These are phyloP conservation scores for Zygnema cylindricum DNA, from an alignment of 139 green algal species.

Conservation along the genomic window DNA sequence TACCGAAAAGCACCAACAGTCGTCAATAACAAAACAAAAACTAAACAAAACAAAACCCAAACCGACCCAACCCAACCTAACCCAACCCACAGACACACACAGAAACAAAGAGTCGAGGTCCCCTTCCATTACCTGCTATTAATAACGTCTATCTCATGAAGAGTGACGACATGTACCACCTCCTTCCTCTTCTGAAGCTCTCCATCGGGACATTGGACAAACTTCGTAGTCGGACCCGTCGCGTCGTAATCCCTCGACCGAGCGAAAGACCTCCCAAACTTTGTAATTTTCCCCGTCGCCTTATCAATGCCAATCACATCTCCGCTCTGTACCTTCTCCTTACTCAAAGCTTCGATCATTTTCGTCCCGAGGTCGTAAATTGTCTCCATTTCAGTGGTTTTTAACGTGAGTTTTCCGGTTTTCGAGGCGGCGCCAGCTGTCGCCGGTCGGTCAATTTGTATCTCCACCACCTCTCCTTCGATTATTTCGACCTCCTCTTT, in stretches of 20 bases:
- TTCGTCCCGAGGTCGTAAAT: conserved; percentile 94
- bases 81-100: conserved; percentile 11
- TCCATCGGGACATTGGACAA: conserved; percentile 97
- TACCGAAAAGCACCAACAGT: no score
- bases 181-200: conserved; percentile 98
- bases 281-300: conserved; percentile 83
- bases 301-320: conserved; percentile 99
- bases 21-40: no score
- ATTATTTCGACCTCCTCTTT: conserved; percentile 99
- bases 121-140: conserved; percentile 72
- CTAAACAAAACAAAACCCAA: no score
- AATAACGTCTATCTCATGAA: conserved; percentile 98
- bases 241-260: conserved; percentile 95
- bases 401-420: conserved; percentile 93
- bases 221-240: conserved; percentile 92
- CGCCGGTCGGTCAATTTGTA: conserved; percentile 85
- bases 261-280: conserved; percentile 92
- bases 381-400: conserved; percentile 99
- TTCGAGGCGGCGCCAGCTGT: conserved; percentile 64
- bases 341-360: conserved; percentile 78
- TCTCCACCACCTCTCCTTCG: conserved; percentile 98
- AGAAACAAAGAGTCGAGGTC: not conserved
- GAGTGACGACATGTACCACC: conserved; percentile 94
- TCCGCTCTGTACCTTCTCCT: conserved; percentile 91
- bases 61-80: no score